Evolutionary conservation across 2,329 filamentous ascomycete genomes (phyloP).

Genomic region (Hypoxylon sp.): DNA sequence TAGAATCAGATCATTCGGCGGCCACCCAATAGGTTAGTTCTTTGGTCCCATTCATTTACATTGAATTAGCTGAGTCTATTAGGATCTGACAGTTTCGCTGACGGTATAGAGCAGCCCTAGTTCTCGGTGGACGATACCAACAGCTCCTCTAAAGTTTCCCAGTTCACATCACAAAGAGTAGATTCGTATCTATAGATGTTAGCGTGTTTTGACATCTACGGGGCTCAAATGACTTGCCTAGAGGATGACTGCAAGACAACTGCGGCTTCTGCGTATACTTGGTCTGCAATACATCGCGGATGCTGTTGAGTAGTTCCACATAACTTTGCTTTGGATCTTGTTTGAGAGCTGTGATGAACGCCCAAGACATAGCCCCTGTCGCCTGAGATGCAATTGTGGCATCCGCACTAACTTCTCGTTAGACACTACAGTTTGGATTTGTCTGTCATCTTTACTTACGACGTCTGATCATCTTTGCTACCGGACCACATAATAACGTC

Average conservation of each 20-base stretch:
- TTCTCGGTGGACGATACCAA: neutral
- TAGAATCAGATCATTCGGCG: neutral
- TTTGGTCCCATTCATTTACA: neutral
- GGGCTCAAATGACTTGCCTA: slow-evolving; percentile 74
- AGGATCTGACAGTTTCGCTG: neutral
- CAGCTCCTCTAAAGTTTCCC: neutral
- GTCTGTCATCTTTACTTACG: slow-evolving; percentile 76
- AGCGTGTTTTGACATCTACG: slow-evolving; percentile 31
- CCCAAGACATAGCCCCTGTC: slow-evolving; percentile 98
- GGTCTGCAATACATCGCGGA: slow-evolving; percentile 88
- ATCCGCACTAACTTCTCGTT: slow-evolving; percentile 74
- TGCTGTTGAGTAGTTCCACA: slow-evolving; percentile 94
- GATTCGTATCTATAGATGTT: slow-evolving; percentile 66
- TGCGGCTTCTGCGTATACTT: slow-evolving; percentile 97
- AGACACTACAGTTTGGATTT: slow-evolving; percentile 26
- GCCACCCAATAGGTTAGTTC: neutral
- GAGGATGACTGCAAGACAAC: slow-evolving; percentile 94
- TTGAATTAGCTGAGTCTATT: neutral
- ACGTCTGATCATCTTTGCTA: slow-evolving; percentile 96
- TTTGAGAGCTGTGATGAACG: slow-evolving; percentile 91
- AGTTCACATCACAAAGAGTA: slow-evolving; percentile 72
- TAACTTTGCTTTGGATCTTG: slow-evolving; percentile 99
- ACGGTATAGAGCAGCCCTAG: neutral
- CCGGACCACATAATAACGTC: slow-evolving; percentile 99
- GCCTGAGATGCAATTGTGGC: slow-evolving; percentile 91